Percentiles rank a stretch among this genome's conserved stretches.
These are phyloP conservation scores for Strigomonas culicis DNA, from an alignment of 208 protist species.

Conservation along the genomic window DNA sequence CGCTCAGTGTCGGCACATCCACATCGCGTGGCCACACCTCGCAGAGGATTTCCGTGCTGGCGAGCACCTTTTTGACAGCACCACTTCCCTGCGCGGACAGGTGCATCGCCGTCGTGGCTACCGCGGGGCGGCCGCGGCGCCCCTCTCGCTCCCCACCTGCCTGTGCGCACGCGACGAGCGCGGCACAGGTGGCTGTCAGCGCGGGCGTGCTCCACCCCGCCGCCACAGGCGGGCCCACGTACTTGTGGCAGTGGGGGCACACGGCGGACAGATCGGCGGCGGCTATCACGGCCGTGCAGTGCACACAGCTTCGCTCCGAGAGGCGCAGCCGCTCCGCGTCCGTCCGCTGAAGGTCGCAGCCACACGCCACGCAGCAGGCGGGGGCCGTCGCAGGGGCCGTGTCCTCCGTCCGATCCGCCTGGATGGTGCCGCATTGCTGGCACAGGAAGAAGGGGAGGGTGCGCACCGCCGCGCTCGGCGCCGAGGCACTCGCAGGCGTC, in stretches of 20 bases:
- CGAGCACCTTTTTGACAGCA: no score
- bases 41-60: no score
- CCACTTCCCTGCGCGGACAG: no score
- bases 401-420: neutral
- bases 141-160: neutral
- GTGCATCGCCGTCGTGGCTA: neutral
- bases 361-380: neutral
- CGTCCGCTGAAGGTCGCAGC: neutral
- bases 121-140: neutral
- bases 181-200: neutral
- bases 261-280: neutral
- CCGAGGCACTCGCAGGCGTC: neutral
- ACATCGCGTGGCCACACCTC: neutral
- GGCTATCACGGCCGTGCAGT: neutral
- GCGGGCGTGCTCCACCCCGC: neutral
- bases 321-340: neutral
- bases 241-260: neutral
- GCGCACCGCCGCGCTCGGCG: neutral
- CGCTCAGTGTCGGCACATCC: neutral
- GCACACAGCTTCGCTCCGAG: neutral
- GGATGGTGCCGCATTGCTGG: slow-evolving; percentile 8
- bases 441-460: neutral
- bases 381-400: neutral
- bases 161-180: neutral
- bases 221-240: neutral